Base-by-base conservation (phyloP, 2,329 filamentous ascomycete genomes). In the Colletotrichum tropicale region DNA sequence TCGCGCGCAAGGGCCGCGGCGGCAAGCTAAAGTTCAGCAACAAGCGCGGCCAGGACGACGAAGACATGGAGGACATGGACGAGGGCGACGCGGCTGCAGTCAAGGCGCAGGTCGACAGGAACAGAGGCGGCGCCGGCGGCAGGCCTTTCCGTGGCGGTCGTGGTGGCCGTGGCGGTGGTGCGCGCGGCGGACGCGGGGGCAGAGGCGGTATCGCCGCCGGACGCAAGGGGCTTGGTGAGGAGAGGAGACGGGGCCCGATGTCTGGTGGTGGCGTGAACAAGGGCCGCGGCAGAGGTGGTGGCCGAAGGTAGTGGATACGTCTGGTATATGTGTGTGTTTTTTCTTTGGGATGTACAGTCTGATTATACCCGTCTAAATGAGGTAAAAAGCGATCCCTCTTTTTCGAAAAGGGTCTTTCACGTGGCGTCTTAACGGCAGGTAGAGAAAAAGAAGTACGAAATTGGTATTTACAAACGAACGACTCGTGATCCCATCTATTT, bases 21-120 rank as follows among this genome's bases (percentile, higher is more conserved):
- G 93, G 93, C 61, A 91, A 92, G 83, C 87, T 95, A 80, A 94
- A 94, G 87, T 94, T 94, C 86, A 92, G 91, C 48, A 94, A 94
- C 84, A 90, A 89, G 82, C 88, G 87, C 71, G 84, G 84, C 71
- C 85, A 85, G 65, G 86, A 86, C 32, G 87, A 86, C 13, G 87
- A 87, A 56, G 86, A 88, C 30, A 89, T 88, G 18, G 88, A 89
- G 18, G 88, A 90, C 67, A 90, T 90, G 84, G 88, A 89, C 32
- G 88, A 89, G 32, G 87, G 87, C 48, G 89, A 89, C 71, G 88
- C 88, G 7, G 86, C 87, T 52, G 86, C 85, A 38, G 86, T 92
- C 78, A 91, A 90, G 84, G 88, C 86, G 77, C 87, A 87, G 70
- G 84, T 89, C 32, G 84, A 84, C 43, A 83, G 79, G 77, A 66